Evolutionary conservation across 257 asterid genomes (phyloP), one percentile per base, ranked within the genome.

Genomic region (Solanum infundibuliforme): DNA sequence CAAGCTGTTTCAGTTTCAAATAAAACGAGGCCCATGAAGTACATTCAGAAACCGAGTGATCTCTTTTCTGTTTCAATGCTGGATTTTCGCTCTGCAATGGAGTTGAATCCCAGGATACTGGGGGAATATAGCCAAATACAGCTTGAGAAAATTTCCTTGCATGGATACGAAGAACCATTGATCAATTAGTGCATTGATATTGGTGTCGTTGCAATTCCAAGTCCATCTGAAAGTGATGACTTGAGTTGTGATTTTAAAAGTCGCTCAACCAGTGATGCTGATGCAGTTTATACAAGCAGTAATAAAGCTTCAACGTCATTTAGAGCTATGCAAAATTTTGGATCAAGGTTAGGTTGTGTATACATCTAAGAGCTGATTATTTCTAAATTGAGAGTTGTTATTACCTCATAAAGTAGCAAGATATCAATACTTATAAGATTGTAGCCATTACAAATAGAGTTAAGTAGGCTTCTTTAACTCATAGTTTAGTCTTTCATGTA

Each of bases 41-140:
- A 83, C 77, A 83, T 34, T 71, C 92, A 72, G 58, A 92, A 82
- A 41, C 79, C 88, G 29, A 86, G 83, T 48, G 86, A 83, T 86
- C 69, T 84, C 35, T 62, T 87, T 87, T 62, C 91, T 76, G 94
- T 91, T 83, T 93, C 96, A 83, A 69, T 90, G 89, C 77, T 91
- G 79, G 98, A 95, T 65, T 91, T 93, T 86, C 88, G 75, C 82
- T 95, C 86, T 87, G 92, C 94, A 9, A 90, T 93, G 95, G 93
- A 92, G 90, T 90, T 65, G 43, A 89, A 93, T 91, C 94, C 95
- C 32, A 23, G 87, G 58, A 65, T 93, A 84, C 93, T 95, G 23
- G 98, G 98, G 72, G 92, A 89, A 87, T 92, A 93, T 87, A 93
- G 98, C 96, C 93, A 94, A 10, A 4, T 89, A 32, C 91, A 87